phyloP scores from a whole-genome alignment of 2,329 filamentous ascomycete species.

The Aspergillus thermomutatus region DNA sequence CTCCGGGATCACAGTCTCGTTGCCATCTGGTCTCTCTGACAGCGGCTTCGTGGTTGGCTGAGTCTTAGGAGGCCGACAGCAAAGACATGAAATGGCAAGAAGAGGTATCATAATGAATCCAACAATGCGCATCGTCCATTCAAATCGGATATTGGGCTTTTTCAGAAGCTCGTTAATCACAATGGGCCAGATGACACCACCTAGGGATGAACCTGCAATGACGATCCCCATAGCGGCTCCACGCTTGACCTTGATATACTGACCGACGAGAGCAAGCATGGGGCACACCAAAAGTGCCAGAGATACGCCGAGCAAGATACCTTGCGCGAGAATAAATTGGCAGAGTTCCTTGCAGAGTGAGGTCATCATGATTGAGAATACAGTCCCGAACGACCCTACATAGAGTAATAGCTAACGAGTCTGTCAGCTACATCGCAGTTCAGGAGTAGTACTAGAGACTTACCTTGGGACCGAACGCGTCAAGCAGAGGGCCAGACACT shows the following conservation, averaged over 20 bases:
- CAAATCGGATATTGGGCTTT: conserved; percentile 23
- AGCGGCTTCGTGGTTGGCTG: not conserved
- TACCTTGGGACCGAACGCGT: conserved; percentile 30
- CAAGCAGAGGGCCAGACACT: conserved; percentile 28
- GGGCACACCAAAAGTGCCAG: conserved; percentile 31
- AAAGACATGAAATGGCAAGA: conserved; percentile 27
- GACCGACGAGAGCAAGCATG: conserved; percentile 27
- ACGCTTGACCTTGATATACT: conserved; percentile 27
- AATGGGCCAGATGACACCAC: conserved; percentile 37
- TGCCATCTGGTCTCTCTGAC: not conserved
- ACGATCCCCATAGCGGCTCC: conserved; percentile 32
- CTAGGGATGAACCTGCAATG: conserved; percentile 31
- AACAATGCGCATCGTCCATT: conserved; percentile 39
- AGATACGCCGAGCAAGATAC: conserved; percentile 29
- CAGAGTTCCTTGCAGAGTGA: conserved; percentile 36
- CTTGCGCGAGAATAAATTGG: conserved; percentile 40
- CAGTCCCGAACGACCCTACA: conserved; percentile 22
- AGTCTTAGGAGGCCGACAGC: conserved; percentile 7
- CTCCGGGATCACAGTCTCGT: not conserved
- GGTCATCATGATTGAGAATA: conserved; percentile 36
- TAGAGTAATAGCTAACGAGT: conserved; percentile 25
- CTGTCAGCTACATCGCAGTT: not conserved
- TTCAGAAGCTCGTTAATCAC: conserved; percentile 28
- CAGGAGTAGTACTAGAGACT: not conserved
- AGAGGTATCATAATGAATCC: conserved; percentile 42